These are phyloP conservation scores for Sodiomyces alkalinus DNA, from an alignment of 2,329 filamentous ascomycete genomes.

Conservation along the genomic window DNA sequence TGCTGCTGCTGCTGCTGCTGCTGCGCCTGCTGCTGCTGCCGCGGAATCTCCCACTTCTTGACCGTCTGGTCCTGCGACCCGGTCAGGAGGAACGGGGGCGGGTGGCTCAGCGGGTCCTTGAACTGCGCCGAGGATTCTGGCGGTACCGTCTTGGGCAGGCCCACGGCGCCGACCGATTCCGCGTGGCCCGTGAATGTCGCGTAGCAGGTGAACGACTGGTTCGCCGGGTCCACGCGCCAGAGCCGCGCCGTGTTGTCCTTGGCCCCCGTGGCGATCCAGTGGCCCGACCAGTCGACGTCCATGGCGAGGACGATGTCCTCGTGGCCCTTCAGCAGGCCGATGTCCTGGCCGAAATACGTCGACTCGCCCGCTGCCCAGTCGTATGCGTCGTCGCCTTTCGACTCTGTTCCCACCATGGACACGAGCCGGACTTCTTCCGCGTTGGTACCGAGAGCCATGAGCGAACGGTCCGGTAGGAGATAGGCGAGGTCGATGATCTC, in stretches of 20 bases:
- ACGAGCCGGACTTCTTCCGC: constrained; percentile 85
- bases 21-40: constrained; percentile 28
- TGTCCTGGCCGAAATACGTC: constrained; percentile 75
- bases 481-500: constrained; percentile 94
- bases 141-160: constrained; percentile 58
- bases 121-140: constrained; percentile 53
- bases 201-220: constrained; percentile 63
- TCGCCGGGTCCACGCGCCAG: constrained; percentile 71
- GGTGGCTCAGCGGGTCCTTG: constrained; percentile 59
- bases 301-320: constrained; percentile 92
- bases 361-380: constrained; percentile 10
- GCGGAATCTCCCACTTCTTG: constrained; percentile 79
- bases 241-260: constrained; percentile 92
- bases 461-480: constrained; percentile 61
- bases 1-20: constrained; percentile 33
- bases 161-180: constrained; percentile 82
- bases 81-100: constrained; percentile 73
- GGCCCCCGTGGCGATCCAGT: constrained; percentile 90
- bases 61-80: constrained; percentile 92
- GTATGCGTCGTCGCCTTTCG: constrained; percentile 10
- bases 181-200: constrained; percentile 81
- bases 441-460: constrained; percentile 86
- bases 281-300: constrained; percentile 90
- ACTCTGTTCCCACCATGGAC: constrained; percentile 39
- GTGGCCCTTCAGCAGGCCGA: constrained; percentile 75